Evolutionary conservation across 1,284 basidiomycete genomes (phyloP), one percentile per base, ranked within the genome.

Genomic region (Ceratobasidium sp.): DNA sequence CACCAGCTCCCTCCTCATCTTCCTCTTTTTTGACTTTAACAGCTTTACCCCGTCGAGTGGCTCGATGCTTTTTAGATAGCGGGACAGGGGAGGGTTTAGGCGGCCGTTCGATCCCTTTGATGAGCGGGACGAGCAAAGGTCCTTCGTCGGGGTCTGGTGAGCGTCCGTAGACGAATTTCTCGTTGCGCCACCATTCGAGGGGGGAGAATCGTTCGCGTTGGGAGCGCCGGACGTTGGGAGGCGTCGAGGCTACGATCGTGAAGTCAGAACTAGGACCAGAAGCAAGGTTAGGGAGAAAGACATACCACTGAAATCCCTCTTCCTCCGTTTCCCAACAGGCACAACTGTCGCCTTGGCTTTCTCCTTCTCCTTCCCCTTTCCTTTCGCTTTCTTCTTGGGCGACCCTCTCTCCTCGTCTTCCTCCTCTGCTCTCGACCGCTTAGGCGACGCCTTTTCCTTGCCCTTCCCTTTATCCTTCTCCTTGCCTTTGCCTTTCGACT

Each of bases 141-240:
- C 90, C 91, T 33, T 86, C 82, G 79, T 89, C 86, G 74, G 88
- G 86, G 80, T 89, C 86, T 74, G 88, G 86, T 40, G 77, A 74
- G 20, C 91, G 88, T 3, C 91, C 91, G 81, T 96, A 98, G 7
- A 96, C 91, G 38, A 96, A 90, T 79, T 92, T 93, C 84, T 99
- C 97, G 80, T 92, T 91, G n/a, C 95, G 90, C 98, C 98, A 99
- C 86, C 89, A 98, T 56, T 96, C 93, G 40, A 99, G 87, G 1
- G 97, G 98, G 65, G 87, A 86, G 81, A 91, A 92, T 17, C 92
- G 91, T 74, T 89, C 87, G 26, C 97, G 91, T 66, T 87, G 88
- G 44, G 94, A 92, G 64, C 94, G 91, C 9, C 96, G 92, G 2
- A 94, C 86, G 44, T 23, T 91, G 87, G 59, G 77, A 6, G 67